phyloP scores from a whole-genome alignment of 495 filamentous ascomycete genomes.

The Penicillium atrosanguineum region DNA sequence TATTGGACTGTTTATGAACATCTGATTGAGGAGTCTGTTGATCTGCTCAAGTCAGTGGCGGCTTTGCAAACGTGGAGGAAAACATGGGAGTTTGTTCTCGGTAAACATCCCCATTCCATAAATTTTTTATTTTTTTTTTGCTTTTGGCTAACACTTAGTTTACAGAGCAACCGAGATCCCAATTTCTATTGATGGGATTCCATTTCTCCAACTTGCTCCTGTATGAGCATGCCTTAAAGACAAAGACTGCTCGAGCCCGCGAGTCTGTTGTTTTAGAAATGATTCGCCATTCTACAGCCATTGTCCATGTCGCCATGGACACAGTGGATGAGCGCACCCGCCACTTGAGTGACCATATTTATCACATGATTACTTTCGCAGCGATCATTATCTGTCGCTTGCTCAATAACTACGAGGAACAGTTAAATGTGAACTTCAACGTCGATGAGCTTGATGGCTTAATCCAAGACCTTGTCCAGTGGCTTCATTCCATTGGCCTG shows the following conservation, averaged over 20 bases:
- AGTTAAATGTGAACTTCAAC: slow-evolving; percentile 26
- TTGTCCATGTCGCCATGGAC: slow-evolving; percentile 46
- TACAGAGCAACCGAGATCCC: slow-evolving; percentile 45
- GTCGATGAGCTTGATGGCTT: slow-evolving; percentile 32
- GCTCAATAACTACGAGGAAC: slow-evolving; percentile 33
- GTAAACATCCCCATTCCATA: slow-evolving; percentile 14
- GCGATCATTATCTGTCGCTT: slow-evolving; percentile 43
- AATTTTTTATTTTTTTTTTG: neutral
- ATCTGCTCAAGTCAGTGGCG: slow-evolving; percentile 32
- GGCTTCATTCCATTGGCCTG: slow-evolving; percentile 43
- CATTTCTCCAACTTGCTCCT: slow-evolving; percentile 44
- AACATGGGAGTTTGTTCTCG: slow-evolving; percentile 41
- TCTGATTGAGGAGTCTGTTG: slow-evolving; percentile 20
- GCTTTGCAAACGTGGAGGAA: slow-evolving; percentile 38
- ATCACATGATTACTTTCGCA: slow-evolving; percentile 49
- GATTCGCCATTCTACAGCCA: slow-evolving; percentile 38
- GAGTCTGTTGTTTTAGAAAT: slow-evolving; percentile 43
- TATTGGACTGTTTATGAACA: slow-evolving; percentile 46
- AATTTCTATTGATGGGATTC: slow-evolving; percentile 49
- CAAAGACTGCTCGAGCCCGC: slow-evolving; percentile 29
- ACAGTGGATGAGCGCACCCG: slow-evolving; percentile 44
- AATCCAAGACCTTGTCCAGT: slow-evolving; percentile 33
- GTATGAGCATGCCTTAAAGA: slow-evolving; percentile 41
- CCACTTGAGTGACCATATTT: slow-evolving; percentile 48
- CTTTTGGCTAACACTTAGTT: neutral